Base-by-base conservation (phyloP, 1,284 basidiomycete genomes). In the Malassezia restricta region DNA sequence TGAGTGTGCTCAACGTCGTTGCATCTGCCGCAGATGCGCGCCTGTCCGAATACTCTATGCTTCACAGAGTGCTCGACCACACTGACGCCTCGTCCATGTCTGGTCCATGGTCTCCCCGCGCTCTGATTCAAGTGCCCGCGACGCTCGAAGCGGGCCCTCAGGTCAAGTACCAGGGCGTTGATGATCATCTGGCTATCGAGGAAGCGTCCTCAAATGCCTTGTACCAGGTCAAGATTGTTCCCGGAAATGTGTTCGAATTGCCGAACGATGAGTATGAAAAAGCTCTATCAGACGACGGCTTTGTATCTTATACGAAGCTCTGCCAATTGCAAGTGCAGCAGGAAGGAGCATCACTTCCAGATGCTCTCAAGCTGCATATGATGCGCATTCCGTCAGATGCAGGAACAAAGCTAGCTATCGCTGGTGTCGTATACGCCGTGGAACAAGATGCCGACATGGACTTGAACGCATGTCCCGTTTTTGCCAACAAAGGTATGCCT, bases 151-250 rank as follows among this genome's bases (percentile, higher is more conserved):
- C 17, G 2, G 35, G 15, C 3, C 8, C 17, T 5, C 12, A 27
- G 11, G 35, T 24, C 9, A 8, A 37, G 12, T 37, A 28, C 24
- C 27, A 47, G 29, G 33, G 31, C 17, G 8, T 47, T 35, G 15
- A 29, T 5, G 30, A 32, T 11, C 38, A 38, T 9, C 44, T 39
- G 4, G 27, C 28, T 8, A 38, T 47, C 30, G 33, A 32, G 1
- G 35, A 37, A 28, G 24, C 24, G 14, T 29, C 32, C 8, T 20
- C 24, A 29, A 9, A 49, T 3, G 24, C 17, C 24, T 11, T 49
- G 4, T 54, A 54, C 27, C 47, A 54, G n/a, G 6, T 54, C 3
- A 45, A 40, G 28, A 12, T 45, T 4, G 46, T 54, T 4, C 17
- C 37, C 6, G 41, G 44, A 3, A 45, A 54, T 32, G 37, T 40